A percentile compares a stretch with the other conserved stretches of the same genome.
Conservation (phyloP, 805 yeast species). For the Spathaspora girioi region DNA sequence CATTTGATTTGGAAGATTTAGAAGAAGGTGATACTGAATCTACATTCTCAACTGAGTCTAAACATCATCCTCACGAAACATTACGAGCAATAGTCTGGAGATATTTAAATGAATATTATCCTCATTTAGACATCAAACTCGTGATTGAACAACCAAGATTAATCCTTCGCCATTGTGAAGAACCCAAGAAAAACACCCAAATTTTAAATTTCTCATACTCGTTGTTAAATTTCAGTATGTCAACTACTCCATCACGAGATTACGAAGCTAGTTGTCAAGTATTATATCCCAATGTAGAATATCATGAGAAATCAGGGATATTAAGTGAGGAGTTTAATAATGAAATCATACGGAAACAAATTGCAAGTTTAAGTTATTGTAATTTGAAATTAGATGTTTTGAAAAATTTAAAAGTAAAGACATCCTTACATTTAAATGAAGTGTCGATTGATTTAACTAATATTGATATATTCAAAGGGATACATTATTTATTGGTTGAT, state of each 20-base stretch:
- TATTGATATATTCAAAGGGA: slow-evolving; percentile 27
- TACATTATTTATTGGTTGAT: slow-evolving; percentile 24
- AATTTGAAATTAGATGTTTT: slow-evolving; percentile 18
- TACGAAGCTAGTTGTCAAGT: slow-evolving; percentile 33
- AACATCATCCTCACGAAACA: not conserved
- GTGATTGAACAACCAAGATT: slow-evolving; percentile 32
- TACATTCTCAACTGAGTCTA: not conserved
- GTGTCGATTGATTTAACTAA: slow-evolving; percentile 23
- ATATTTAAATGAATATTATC: slow-evolving; percentile 27
- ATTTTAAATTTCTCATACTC: slow-evolving; percentile 32
- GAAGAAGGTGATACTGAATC: slow-evolving; percentile 3
- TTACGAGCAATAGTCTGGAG: slow-evolving; percentile 6
- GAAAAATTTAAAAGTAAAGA: slow-evolving; percentile 24
- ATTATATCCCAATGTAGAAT: slow-evolving; percentile 27
- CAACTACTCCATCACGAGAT: slow-evolving; percentile 26
- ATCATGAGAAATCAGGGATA: slow-evolving; percentile 22
- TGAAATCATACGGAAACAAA: slow-evolving; percentile 19
- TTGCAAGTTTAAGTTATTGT: slow-evolving; percentile 11
- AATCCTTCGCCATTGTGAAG: slow-evolving; percentile 16
- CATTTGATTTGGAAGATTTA: not conserved
- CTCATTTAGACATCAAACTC: slow-evolving; percentile 25
- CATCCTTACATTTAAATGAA: slow-evolving; percentile 16
- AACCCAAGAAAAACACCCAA: slow-evolving; percentile 8
- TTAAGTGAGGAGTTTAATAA: slow-evolving; percentile 8
- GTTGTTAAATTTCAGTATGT: slow-evolving; percentile 28